These are phyloP conservation scores for Saccharomyces hybrid DNA, from an alignment of 1,139 yeast species.

Conservation along the genomic window DNA sequence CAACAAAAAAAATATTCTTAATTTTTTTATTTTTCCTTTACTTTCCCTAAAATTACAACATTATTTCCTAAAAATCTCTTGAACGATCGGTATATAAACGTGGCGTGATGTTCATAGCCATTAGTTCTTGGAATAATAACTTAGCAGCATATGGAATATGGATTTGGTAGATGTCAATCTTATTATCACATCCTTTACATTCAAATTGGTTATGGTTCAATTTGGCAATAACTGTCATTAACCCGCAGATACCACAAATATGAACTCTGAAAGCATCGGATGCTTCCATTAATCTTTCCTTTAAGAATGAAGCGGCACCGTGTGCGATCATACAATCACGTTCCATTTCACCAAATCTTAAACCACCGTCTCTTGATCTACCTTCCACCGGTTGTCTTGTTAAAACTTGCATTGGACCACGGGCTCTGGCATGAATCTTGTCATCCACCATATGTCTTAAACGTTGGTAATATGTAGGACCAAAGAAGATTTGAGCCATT, in stretches of 20 bases:
- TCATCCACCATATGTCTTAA: constrained; percentile 99
- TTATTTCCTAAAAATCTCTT: constrained; percentile 25
- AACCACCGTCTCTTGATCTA: constrained; percentile 98
- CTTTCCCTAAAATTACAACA: neutral
- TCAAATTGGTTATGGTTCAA: constrained; percentile 95
- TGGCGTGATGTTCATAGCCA: constrained; percentile 97
- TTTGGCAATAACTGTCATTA: constrained; percentile 96
- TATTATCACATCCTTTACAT: constrained; percentile 96
- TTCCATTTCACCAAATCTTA: constrained; percentile 99
- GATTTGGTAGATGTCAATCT: constrained; percentile 94
- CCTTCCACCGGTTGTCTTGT: constrained; percentile 99
- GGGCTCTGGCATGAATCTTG: constrained; percentile 97
- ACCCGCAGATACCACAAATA: constrained; percentile 95
- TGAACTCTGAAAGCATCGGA: constrained; percentile 98
- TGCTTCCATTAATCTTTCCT: constrained; percentile 97
- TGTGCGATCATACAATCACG: constrained; percentile 99
- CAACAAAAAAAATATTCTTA: neutral
- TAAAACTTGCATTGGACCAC: constrained; percentile 97
- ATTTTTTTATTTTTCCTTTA: constrained; percentile 5
- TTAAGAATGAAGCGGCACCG: constrained; percentile 96
- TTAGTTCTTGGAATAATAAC: constrained; percentile 90
- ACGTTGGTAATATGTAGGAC: constrained; percentile 97
- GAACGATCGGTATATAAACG: constrained; percentile 66
- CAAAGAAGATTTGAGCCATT: constrained; percentile 97
- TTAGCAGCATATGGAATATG: constrained; percentile 98